Conservation (phyloP, 2,329 filamentous ascomycete species). For the Cyphellophora attinorum region DNA sequence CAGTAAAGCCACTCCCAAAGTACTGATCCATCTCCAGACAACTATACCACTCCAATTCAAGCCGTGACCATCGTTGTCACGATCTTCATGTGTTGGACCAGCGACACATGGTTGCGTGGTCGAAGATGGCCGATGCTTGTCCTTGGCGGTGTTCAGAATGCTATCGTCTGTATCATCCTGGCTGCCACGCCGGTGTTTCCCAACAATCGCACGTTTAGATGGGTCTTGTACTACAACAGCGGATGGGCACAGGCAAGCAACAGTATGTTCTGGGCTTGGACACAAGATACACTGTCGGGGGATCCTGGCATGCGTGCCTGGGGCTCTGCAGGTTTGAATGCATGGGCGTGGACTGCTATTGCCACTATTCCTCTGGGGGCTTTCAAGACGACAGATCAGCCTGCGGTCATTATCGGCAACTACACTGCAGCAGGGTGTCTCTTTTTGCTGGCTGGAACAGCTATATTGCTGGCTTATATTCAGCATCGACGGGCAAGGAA, state of each 20-base stretch:
- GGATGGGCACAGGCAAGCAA: slow-evolving; percentile 2
- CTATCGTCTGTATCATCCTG: slow-evolving; percentile 1
- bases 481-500: too few species aligned
- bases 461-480: slow-evolving; percentile 1
- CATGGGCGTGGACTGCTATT: slow-evolving; percentile 1
- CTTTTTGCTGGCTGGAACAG: slow-evolving; percentile 1
- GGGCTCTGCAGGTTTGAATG: slow-evolving; percentile 1
- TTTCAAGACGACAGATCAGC: slow-evolving; percentile 1
- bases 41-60: slow-evolving; percentile 3
- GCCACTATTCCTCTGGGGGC: slow-evolving; percentile 1
- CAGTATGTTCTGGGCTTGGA: slow-evolving; percentile 4
- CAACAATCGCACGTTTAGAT: neutral
- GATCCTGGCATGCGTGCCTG: slow-evolving; percentile 2
- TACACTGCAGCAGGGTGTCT: slow-evolving; percentile 1
- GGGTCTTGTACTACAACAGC: slow-evolving; percentile 1
- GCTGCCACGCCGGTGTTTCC: slow-evolving; percentile 1
- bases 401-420: slow-evolving; percentile 1
- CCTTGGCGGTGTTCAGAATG: neutral
- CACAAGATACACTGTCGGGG: slow-evolving; percentile 2
- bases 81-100: slow-evolving; percentile 1
- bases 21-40: slow-evolving; percentile 1
- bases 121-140: slow-evolving; percentile 3
- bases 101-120: slow-evolving; percentile 3
- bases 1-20: neutral
- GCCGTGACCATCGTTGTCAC: slow-evolving; percentile 1